phyloP scores from a whole-genome alignment of 2,329 filamentous ascomycete genomes.

The Ceratocystiopsis sp. region DNA sequence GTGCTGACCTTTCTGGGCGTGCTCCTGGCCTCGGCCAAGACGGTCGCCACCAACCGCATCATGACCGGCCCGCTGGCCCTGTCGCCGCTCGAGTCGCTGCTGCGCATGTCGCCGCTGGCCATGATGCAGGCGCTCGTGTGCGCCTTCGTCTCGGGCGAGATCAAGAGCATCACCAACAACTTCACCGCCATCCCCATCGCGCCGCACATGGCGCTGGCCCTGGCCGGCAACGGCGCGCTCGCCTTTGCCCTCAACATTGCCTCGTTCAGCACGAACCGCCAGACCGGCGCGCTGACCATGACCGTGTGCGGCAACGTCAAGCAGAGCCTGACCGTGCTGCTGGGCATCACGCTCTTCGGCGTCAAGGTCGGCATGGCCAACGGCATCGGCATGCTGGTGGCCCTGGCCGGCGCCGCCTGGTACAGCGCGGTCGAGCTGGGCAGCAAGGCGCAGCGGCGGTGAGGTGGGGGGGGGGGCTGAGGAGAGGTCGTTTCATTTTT shows the following conservation, averaged over 20 bases:
- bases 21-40: conserved; percentile 39
- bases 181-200: conserved; percentile 1
- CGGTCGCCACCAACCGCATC: conserved; percentile 45
- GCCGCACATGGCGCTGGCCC: conserved; percentile 17
- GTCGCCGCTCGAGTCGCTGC: conserved; percentile 41
- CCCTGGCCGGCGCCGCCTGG: conserved; percentile 35
- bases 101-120: conserved; percentile 45
- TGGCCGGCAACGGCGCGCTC: conserved; percentile 33
- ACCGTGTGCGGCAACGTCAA: conserved; percentile 41
- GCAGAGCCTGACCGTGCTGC: conserved; percentile 35
- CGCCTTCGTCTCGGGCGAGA: conserved; percentile 34
- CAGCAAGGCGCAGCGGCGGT: conserved; percentile 4
- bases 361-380: conserved; percentile 32
- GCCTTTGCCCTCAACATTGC: conserved; percentile 39
- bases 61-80: conserved; percentile 44
- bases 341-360: conserved; percentile 35
- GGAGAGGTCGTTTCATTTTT: no score
- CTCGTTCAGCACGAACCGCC: conserved; percentile 39
- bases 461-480: background rate
- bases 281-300: conserved; percentile 39
- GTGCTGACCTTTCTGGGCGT: conserved; percentile 36
- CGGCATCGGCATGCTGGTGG: conserved; percentile 36
- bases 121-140: conserved; percentile 35
- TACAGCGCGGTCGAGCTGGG: conserved; percentile 38
- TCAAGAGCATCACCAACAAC: conserved; percentile 13